Conservation (phyloP, 2,329 filamentous ascomycete genomes). For the Aspergillus hiratsukae region DNA sequence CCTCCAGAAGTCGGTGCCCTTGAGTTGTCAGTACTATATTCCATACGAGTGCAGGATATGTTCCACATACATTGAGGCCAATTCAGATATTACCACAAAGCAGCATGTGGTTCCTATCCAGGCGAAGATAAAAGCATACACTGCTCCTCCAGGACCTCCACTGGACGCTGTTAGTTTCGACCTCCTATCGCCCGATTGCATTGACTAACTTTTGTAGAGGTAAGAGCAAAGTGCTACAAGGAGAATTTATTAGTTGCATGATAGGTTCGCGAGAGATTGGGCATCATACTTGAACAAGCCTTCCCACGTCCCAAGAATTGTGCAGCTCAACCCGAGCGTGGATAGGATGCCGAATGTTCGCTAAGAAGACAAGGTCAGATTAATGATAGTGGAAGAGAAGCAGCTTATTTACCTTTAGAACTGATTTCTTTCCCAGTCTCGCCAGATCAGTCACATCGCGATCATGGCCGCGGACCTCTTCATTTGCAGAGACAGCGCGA, state of each 20-base stretch:
- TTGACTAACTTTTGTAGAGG: conserved; percentile 18
- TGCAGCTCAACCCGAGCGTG: conserved; percentile 39
- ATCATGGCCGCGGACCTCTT: not conserved
- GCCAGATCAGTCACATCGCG: conserved; percentile 12
- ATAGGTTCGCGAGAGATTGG: not conserved
- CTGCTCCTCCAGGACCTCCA: conserved; percentile 30
- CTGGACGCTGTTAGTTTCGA: conserved; percentile 11
- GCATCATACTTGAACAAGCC: conserved; percentile 32
- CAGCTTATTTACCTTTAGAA: conserved; percentile 11
- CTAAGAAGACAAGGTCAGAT: conserved; percentile 13
- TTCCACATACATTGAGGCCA: conserved; percentile 29
- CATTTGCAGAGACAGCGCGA: not conserved
- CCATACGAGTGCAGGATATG: not conserved
- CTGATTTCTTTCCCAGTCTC: conserved; percentile 16
- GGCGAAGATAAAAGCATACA: conserved; percentile 31
- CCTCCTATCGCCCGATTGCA: not conserved
- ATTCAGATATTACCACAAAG: conserved; percentile 26
- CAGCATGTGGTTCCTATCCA: conserved; percentile 26
- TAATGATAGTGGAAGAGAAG: too few species aligned
- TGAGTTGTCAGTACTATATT: not conserved
- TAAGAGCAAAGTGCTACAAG: conserved; percentile 14
- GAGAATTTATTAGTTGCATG: not conserved
- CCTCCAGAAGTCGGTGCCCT: conserved; percentile 34
- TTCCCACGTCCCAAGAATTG: conserved; percentile 40
- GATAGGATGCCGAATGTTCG: conserved; percentile 40